A percentile compares a stretch with the other conserved stretches of the same genome.
phyloP scores from a whole-genome alignment of 2,329 filamentous ascomycete species.

The Aureobasidium mangrovei region DNA sequence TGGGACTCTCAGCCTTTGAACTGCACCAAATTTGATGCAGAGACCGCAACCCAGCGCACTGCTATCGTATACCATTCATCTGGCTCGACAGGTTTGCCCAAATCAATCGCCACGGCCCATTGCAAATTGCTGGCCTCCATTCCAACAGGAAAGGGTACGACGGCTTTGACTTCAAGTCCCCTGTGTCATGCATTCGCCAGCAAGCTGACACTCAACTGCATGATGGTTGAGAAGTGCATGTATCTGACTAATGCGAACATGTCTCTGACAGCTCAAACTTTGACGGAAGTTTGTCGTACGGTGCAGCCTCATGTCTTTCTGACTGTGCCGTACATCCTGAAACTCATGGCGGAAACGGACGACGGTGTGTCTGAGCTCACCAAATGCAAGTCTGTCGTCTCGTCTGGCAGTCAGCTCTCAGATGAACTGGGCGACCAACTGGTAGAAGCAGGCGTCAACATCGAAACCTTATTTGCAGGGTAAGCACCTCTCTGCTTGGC shows the following conservation, averaged over 20 bases:
- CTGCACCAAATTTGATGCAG: not conserved
- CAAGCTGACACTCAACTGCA: conserved; percentile 44
- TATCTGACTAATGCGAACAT: conserved; percentile 47
- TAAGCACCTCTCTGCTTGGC: not conserved
- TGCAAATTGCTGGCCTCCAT: conserved; percentile 42
- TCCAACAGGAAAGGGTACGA: conserved; percentile 37
- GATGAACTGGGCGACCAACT: conserved; percentile 27
- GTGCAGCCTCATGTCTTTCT: conserved; percentile 45
- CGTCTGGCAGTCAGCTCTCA: conserved; percentile 25
- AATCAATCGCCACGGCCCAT: conserved; percentile 53
- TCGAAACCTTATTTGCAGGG: conserved; percentile 31
- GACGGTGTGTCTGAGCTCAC: conserved; percentile 36
- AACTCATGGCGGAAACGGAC: conserved; percentile 51
- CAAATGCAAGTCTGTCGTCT: conserved; percentile 24
- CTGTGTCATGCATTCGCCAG: conserved; percentile 53
- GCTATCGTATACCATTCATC: conserved; percentile 42
- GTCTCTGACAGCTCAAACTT: conserved; percentile 40
- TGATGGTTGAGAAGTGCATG: conserved; percentile 44
- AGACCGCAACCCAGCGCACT: conserved; percentile 23
- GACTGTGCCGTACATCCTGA: conserved; percentile 55
- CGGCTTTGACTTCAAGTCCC: conserved; percentile 47
- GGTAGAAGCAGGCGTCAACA: conserved; percentile 25
- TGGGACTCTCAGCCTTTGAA: conserved; percentile 18
- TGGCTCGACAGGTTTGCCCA: conserved; percentile 54
- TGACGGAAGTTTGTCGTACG: conserved; percentile 21